phyloP scores from a whole-genome alignment of 768 basidiomycete genomes.

The Pholiota molesta region DNA sequence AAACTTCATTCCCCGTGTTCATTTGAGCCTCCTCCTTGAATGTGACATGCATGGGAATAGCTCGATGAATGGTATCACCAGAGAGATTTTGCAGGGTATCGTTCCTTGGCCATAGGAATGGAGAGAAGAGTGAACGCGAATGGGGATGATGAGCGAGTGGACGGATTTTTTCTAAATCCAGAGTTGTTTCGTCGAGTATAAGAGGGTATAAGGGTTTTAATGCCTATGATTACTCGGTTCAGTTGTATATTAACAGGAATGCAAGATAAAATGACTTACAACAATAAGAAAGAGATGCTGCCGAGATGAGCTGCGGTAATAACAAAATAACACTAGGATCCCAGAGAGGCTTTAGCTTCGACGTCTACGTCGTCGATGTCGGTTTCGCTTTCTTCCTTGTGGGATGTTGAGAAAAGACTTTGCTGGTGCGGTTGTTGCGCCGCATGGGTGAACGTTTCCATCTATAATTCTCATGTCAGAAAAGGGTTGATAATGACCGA shows the following conservation, averaged over 20 bases:
- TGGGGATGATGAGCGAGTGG: no score
- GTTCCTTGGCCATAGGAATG: neutral
- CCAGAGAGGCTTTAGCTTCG: slow-evolving; percentile 29
- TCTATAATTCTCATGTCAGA: slow-evolving; percentile 28
- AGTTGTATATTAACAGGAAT: no score
- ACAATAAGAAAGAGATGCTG: neutral
- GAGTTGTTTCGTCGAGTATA: neutral
- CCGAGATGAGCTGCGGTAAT: neutral
- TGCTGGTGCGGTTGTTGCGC: slow-evolving; percentile 30
- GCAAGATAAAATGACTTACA: neutral
- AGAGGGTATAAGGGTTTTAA: neutral
- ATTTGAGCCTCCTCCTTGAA: neutral
- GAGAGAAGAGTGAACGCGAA: neutral
- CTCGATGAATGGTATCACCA: neutral
- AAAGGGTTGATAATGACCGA: neutral
- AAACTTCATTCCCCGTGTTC: neutral
- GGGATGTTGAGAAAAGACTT: slow-evolving; percentile 22
- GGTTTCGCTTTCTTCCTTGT: slow-evolving; percentile 32
- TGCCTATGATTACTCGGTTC: neutral
- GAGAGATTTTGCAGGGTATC: neutral
- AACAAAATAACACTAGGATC: neutral
- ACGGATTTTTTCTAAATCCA: no score
- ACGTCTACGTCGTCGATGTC: slow-evolving; percentile 34
- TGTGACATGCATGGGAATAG: neutral
- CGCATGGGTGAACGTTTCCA: slow-evolving; percentile 50